Base-by-base conservation (phyloP, 2,329 filamentous ascomycete genomes). In the Byssothecium circinans region DNA sequence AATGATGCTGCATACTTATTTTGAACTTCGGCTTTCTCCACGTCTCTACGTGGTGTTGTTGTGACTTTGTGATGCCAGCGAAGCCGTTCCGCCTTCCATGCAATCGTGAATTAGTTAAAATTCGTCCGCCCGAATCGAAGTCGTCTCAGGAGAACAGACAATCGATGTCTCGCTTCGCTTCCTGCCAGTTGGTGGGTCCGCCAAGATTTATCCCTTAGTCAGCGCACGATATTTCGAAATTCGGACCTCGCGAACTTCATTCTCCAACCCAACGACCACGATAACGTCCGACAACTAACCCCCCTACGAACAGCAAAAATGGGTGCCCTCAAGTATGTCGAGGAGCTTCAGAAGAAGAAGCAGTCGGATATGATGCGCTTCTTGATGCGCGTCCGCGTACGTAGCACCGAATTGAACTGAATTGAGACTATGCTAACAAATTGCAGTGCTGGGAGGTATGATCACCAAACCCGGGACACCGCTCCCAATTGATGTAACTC, bases 281-380 rank as follows among this genome's bases (percentile, higher is more conserved):
- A 58, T 60, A 54, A 59, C 56, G 50, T 58, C 53, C 62, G 58
- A 65, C 63, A 54, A 65, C 61, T 39, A 61, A 57, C 50, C 51
- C 62, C 59, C 61, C 64, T 67, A n/a, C 66, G 52, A 67, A 57
- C 64, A 68, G 66, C 58, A 64, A 70, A 69, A 85, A 96, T 96
- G 94, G 94, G 94, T 89, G 92, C 92, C 84, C 90, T 96, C 80
- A 99, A 99, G 84, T 99, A 74, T 84, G 90, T 99, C 82, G 95
- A 99, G 87, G 94, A 99, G 86, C 88, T 99, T 83, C 91, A 96
- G 81, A 97, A 99, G 91, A 96, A 96, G 90, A 99, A 99, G 91
- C 94, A 99, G 88, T 96, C 90, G 79, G 94, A 99, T 86, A 88
- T 99, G 76, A 89, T 97, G 83, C 91, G 91, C 83, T 99, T 99